Conservation (phyloP, 164 flowering plant genomes). For the Sextonia rubra region DNA sequence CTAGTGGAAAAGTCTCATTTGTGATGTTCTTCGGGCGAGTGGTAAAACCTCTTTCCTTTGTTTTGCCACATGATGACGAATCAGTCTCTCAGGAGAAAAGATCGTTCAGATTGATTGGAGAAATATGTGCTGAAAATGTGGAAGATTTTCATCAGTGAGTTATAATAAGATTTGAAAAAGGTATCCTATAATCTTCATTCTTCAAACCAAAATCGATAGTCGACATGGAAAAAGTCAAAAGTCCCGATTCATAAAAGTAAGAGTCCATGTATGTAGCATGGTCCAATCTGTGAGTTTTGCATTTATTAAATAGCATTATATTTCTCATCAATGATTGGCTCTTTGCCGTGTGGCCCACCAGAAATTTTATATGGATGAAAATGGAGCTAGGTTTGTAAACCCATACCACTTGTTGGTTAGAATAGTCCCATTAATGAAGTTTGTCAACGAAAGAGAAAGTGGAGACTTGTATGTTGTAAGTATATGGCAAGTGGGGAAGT, state of each 20-base stretch:
- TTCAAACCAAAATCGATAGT: background rate
- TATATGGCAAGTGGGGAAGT: background rate
- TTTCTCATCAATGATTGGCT: background rate
- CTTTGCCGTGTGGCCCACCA: background rate
- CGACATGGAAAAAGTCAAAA: background rate
- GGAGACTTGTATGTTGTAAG: background rate
- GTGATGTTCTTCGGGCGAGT: no score
- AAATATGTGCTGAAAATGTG: background rate
- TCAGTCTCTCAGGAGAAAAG: background rate
- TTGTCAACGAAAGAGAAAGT: background rate
- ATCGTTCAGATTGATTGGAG: background rate
- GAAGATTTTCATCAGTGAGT: background rate
- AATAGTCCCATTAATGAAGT: background rate
- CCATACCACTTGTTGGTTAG: background rate
- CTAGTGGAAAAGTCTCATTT: no score
- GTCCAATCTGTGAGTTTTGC: background rate
- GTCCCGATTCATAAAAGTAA: background rate
- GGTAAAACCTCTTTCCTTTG: background rate
- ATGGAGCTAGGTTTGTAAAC: background rate
- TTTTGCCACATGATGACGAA: background rate
- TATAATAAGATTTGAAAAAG: background rate
- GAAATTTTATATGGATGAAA: background rate
- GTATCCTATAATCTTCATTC: background rate
- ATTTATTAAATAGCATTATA: no score
- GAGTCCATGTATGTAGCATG: background rate